phyloP scores from a whole-genome alignment of 306 rosid species.

The Coriaria nepalensis region DNA sequence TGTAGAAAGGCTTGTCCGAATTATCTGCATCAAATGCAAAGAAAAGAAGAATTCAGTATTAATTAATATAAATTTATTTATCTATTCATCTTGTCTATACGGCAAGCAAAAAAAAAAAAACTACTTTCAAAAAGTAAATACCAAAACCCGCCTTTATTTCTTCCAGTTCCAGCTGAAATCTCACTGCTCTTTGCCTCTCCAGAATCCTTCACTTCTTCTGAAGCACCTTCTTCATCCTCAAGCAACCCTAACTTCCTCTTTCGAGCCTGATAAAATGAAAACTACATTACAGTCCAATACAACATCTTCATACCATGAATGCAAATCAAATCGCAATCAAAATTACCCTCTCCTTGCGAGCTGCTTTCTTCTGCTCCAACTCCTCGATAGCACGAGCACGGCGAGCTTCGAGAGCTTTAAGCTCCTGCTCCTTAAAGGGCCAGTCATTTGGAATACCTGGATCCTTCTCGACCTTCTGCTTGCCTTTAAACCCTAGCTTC shows the following conservation, averaged over 20 bases:
- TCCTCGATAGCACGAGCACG: constrained; percentile 60
- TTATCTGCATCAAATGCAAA: constrained; percentile 23
- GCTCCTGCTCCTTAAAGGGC: constrained; percentile 97
- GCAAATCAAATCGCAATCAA: neutral
- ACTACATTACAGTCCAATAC: too few species aligned
- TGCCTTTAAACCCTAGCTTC: constrained; percentile 40
- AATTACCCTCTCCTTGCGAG: constrained; percentile 81
- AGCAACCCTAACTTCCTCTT: constrained; percentile 76
- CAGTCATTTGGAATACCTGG: constrained; percentile 98
- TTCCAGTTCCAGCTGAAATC: constrained; percentile 13
- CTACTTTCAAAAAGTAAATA: neutral
- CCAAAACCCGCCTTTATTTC: constrained; percentile 35
- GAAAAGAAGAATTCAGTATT: neutral
- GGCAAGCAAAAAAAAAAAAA: constrained; percentile 6
- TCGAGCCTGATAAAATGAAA: constrained; percentile 41
- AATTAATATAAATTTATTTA: neutral
- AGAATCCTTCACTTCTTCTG: constrained; percentile 13
- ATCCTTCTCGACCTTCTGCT: constrained; percentile 78
- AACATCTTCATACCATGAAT: too few species aligned
- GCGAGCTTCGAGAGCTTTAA: constrained; percentile 75
- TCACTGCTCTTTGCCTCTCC: constrained; percentile 17
- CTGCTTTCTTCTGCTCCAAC: constrained; percentile 74
- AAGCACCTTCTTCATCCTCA: constrained; percentile 38
- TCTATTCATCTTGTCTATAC: neutral
- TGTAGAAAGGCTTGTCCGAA: constrained; percentile 75